Percentiles rank a stretch among this genome's conserved stretches.
phyloP scores from a whole-genome alignment of 768 basidiomycete species.

The Serendipita sp. region DNA sequence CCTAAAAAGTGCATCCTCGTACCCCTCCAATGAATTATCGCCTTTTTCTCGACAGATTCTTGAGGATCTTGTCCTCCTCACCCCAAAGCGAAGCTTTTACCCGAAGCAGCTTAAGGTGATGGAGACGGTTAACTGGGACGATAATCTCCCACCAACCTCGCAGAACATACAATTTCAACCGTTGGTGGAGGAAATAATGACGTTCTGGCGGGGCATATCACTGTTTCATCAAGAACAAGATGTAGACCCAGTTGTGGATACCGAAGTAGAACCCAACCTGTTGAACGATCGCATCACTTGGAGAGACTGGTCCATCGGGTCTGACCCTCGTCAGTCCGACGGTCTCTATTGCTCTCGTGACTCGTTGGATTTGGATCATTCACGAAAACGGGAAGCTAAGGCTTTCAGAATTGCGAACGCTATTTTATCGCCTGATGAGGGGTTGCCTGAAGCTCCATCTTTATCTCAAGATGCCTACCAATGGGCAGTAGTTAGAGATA shows the following conservation, averaged over 20 bases:
- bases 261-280: no score
- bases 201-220: neutral
- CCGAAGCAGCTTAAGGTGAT: constrained; percentile 23
- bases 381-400: neutral
- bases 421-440: neutral
- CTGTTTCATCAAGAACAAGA: neutral
- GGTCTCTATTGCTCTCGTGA: neutral
- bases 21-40: neutral
- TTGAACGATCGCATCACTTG: no score
- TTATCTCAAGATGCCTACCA: no score
- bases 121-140: constrained; percentile 21
- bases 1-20: constrained; percentile 19
- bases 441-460: no score
- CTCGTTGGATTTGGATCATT: neutral
- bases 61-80: constrained; percentile 19
- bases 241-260: no score
- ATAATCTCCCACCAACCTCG: constrained; percentile 11
- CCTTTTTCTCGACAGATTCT: constrained; percentile 27
- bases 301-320: no score
- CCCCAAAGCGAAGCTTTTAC: constrained; percentile 23
- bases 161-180: constrained; percentile 20
- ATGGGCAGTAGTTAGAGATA: no score
- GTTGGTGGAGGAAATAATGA: constrained; percentile 17
- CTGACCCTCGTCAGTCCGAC: neutral
- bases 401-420: neutral